Evolutionary conservation across 2,329 filamentous ascomycete species (phyloP).

Genomic region (Chaetothyriales sp.): DNA sequence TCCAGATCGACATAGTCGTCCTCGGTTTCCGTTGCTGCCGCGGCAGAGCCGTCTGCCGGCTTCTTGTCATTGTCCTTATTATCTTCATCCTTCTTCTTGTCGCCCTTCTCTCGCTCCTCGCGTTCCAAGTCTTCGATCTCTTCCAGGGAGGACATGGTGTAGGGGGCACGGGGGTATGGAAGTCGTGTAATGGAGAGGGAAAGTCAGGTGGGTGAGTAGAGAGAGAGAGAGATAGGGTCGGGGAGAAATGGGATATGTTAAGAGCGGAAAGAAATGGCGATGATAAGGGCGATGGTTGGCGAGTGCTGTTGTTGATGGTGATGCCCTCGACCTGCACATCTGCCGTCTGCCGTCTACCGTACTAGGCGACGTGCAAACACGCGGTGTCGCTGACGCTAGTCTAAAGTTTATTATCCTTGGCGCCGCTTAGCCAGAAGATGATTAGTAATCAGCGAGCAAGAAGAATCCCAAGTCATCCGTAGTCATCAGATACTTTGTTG

Average conservation of each 20-base stretch:
- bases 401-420: neutral
- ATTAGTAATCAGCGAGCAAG: neutral
- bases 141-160: constrained; percentile 72
- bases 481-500: neutral
- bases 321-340: neutral
- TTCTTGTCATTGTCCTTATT: constrained; percentile 45
- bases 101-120: constrained; percentile 45
- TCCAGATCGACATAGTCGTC: constrained; percentile 83
- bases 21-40: constrained; percentile 53
- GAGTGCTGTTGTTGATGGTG: neutral
- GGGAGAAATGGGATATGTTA: too few relatives aligned
- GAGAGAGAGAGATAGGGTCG: neutral
- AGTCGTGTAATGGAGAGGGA: neutral
- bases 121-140: constrained; percentile 81
- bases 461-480: neutral
- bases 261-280: neutral
- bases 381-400: too few relatives aligned
- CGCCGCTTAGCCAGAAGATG: neutral
- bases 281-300: too few relatives aligned
- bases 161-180: neutral
- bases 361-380: neutral
- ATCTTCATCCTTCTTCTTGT: constrained; percentile 42
- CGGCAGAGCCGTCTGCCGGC: constrained; percentile 22
- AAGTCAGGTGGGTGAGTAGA: neutral
- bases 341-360: neutral